These are phyloP conservation scores for Themeda triandra DNA, from an alignment of 176 grass and related monocot genomes.

Conservation along the genomic window DNA sequence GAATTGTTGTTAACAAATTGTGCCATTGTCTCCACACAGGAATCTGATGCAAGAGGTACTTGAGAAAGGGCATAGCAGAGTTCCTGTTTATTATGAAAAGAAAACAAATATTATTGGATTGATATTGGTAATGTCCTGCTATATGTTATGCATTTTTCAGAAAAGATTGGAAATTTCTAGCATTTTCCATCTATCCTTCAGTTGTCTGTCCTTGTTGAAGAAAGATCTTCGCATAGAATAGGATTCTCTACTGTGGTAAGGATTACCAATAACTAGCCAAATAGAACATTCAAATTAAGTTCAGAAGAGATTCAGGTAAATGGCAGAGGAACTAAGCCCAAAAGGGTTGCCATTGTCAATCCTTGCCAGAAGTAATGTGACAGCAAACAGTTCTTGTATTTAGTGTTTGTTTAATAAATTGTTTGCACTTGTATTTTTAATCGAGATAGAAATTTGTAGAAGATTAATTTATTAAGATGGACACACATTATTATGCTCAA, in stretches of 20 bases:
- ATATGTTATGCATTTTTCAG: neutral
- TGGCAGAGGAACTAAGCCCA: neutral
- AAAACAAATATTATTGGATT: slow-evolving; percentile 92
- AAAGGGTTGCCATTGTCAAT: neutral
- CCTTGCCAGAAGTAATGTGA: neutral
- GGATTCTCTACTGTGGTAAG: neutral
- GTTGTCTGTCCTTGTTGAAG: neutral
- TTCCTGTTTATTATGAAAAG: slow-evolving; percentile 86
- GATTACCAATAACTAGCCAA: neutral
- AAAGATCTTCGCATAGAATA: neutral
- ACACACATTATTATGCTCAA: neutral
- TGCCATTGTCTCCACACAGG: slow-evolving; percentile 27
- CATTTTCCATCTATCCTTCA: neutral
- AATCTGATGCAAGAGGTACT: slow-evolving; percentile 68
- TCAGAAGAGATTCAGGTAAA: neutral
- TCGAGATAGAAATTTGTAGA: neutral
- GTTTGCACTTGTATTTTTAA: neutral
- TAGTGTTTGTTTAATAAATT: neutral
- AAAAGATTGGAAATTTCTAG: neutral
- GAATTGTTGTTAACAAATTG: neutral
- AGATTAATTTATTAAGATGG: neutral
- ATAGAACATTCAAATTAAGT: neutral
- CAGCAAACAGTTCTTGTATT: neutral
- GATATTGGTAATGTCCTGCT: slow-evolving; percentile 59
- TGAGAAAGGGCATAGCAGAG: slow-evolving; percentile 89